Evolutionary conservation across 192 early-diverging fungal genomes (phyloP), one percentile per base, ranked within the genome.

Genomic region (Backusella macrospora): DNA sequence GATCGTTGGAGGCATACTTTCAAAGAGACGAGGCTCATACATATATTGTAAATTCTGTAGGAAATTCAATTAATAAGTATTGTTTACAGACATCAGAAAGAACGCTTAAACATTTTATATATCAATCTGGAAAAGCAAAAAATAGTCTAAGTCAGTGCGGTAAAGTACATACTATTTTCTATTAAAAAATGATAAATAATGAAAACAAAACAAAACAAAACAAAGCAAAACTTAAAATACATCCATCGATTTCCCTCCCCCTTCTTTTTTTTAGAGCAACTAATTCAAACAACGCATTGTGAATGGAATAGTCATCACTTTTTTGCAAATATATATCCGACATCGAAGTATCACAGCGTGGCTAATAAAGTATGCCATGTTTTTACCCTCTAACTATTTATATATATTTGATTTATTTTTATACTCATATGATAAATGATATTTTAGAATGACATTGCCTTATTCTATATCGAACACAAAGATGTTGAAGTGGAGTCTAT

Each of bases 91-190:
- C 44, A 9, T 16, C 23, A 14, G 52, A 46, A 62, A 69, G 34
- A 40, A 37, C 44, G 0, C 13, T 23, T 4, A n/a, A 6, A 13
- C 70, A 71, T 59, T 77, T 77, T 73, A 23, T 77, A 34, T 40
- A 73, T 18, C 76, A 69, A n/a, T 77, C 73, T 23, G 76, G 76
- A 39, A 48, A 55, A 13, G 38, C 71, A 13, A 77, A 72, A 72
- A 73, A 65, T 43, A 40, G 14, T 23, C 29, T 62, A 37, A 29
- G 44, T 7, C 38, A 18, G n/a, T 42, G 55, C 14, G 37, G 34
- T 62, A 73, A 64, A 64, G n/a, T 15, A 52, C 47, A 48, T 23
- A 68, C 37, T 18, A 6, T 40, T 15, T 72, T 43, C 16, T 62
- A 21, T 23, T 23, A 37, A 62, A 29, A 63, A 21, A 3, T 59